phyloP scores from a whole-genome alignment of 306 rosid genomes.

The Neltuma alba region DNA sequence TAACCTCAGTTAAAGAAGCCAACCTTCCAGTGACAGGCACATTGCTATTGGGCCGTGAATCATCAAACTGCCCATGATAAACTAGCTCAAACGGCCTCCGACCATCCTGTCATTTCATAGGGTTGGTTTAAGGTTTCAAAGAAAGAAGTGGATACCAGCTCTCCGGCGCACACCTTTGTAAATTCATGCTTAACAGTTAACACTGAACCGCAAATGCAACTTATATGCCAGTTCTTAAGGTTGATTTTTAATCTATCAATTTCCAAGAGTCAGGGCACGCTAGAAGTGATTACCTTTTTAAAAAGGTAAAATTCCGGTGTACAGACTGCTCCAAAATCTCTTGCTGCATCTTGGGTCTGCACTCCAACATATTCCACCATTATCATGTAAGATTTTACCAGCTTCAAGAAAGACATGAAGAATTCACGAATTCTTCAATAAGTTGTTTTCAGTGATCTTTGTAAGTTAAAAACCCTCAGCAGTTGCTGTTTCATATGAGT shows the following conservation, averaged over 20 bases:
- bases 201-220: background rate
- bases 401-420: slow-evolving; percentile 5
- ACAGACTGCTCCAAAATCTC: slow-evolving; percentile 87
- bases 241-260: slow-evolving; percentile 26
- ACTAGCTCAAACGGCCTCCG: slow-evolving; percentile 95
- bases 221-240: background rate
- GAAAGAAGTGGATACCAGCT: background rate
- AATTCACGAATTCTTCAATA: background rate
- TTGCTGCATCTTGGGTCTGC: slow-evolving; percentile 88
- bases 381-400: slow-evolving; percentile 22
- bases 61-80: slow-evolving; percentile 96
- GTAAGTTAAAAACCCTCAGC: background rate
- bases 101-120: slow-evolving; percentile 71
- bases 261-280: slow-evolving; percentile 1
- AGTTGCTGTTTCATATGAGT: background rate
- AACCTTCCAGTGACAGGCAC: slow-evolving; percentile 90
- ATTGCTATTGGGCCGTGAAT: slow-evolving; percentile 82
- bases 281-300: slow-evolving; percentile 65
- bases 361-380: slow-evolving; percentile 31
- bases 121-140: background rate
- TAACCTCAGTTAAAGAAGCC: slow-evolving; percentile 34
- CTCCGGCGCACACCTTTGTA: background rate
- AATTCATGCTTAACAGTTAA: background rate
- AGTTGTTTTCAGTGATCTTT: slow-evolving; percentile 21
- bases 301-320: slow-evolving; percentile 88